Evolutionary conservation across 163 green algal species (phyloP), one percentile per base, ranked within the genome.

Genomic region (Scenedesmus sp.): DNA sequence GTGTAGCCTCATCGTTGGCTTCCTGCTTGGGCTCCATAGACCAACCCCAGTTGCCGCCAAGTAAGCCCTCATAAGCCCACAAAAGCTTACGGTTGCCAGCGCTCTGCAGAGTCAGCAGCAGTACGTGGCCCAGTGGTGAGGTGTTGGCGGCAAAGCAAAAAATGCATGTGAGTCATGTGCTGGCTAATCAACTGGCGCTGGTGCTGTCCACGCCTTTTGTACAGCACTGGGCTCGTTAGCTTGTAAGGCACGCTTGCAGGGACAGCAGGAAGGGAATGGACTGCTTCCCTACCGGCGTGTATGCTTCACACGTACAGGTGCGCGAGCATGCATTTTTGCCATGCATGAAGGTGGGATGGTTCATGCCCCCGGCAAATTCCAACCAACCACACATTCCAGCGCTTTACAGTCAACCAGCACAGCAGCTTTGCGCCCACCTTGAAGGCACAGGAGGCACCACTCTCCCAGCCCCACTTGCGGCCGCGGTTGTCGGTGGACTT

Each of bases 381-480:
- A 16, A 72, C 51, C 51, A 26, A 16, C 51, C 12, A 22, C n/a
- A 22, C 51, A 61, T n/a, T n/a, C n/a, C n/a, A n/a, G n/a, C n/a
- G n/a, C 51, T 2, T 61, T 18, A 10, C 22, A 22, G 51, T 61
- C 12, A 16, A 2, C 13, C 51, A 61, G 51, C 4, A 6, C 24
- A 72, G 35, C 22, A 72, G 0, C 20, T 3, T 10, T 12, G n/a
- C 15, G 43, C 81, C 22, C 44, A 85, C 83, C 83, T 89, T 89
- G 59, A 81, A 82, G 43, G 83, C 83, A 42, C 83, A 89, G 42
- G 35, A 65, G 0, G 30, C 83, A 49, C 24, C 83, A 18, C 68
- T 65, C 22, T 59, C 33, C 59, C 59, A 81, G 61, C 83, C 83
- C 83, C 83, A 89, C 43, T 35, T 30, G 35, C 40, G 72, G 42